These are phyloP conservation scores for Saccharomyces hybrid DNA, from an alignment of 1,139 yeast species.

Conservation along the genomic window DNA sequence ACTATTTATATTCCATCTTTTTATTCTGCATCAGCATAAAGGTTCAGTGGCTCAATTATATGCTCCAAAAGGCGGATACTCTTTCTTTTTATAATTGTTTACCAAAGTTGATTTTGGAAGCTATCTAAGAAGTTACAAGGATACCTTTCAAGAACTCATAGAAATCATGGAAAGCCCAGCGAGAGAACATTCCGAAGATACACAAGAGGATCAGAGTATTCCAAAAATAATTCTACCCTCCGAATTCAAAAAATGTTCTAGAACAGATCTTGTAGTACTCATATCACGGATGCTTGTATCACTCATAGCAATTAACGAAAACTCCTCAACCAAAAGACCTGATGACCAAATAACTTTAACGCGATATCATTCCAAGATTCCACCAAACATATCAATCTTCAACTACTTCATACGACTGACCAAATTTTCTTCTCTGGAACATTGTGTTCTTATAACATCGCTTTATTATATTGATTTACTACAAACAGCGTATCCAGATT, in stretches of 20 bases:
- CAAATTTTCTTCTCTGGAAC: constrained; percentile 78
- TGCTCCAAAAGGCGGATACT: neutral
- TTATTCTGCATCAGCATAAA: neutral
- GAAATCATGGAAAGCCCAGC: neutral
- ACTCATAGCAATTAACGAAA: constrained; percentile 61
- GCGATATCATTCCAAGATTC: constrained; percentile 86
- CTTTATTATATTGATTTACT: constrained; percentile 84
- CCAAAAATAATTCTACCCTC: constrained; percentile 2
- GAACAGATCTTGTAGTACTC: constrained; percentile 60
- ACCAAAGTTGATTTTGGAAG: neutral
- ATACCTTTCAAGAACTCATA: neutral
- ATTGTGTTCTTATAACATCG: constrained; percentile 70
- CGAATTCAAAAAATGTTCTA: constrained; percentile 55
- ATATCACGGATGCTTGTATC: constrained; percentile 76
- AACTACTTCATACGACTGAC: constrained; percentile 73
- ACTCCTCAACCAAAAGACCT: constrained; percentile 12
- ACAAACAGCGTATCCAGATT: constrained; percentile 68
- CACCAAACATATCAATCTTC: constrained; percentile 76
- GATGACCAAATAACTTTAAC: constrained; percentile 43
- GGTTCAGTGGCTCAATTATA: neutral
- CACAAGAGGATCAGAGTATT: constrained; percentile 1
- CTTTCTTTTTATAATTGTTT: neutral
- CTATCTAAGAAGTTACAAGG: neutral
- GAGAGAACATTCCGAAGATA: neutral
- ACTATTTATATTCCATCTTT: neutral